phyloP scores from a whole-genome alignment of 2,329 filamentous ascomycete species.

The Phyllosticta capitalensis region DNA sequence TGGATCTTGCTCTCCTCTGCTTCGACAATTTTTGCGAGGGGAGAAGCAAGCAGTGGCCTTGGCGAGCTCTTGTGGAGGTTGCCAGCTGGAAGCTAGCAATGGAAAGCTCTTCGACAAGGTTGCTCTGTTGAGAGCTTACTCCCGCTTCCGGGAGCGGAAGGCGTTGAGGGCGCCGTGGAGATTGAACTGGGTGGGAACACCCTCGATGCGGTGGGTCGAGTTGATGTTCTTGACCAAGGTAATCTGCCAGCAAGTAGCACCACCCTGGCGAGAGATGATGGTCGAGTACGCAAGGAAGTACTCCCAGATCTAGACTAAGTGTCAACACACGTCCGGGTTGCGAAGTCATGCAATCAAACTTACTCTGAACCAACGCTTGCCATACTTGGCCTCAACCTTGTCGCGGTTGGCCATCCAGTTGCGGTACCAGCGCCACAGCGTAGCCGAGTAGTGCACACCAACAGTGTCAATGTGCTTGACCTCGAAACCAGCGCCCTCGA shows the following conservation, averaged over 20 bases:
- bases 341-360: slow-evolving; percentile 27
- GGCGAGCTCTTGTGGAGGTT: background rate
- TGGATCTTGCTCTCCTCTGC: background rate
- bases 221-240: slow-evolving; percentile 85
- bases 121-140: background rate
- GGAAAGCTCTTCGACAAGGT: background rate
- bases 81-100: background rate
- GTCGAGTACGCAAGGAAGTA: slow-evolving; percentile 81
- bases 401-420: slow-evolving; percentile 95
- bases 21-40: background rate
- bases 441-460: slow-evolving; percentile 94
- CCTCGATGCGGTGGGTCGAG: slow-evolving; percentile 71
- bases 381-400: slow-evolving; percentile 91
- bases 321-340: slow-evolving; percentile 9
- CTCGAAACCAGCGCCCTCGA: slow-evolving; percentile 83
- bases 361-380: slow-evolving; percentile 89
- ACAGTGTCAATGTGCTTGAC: slow-evolving; percentile 88
- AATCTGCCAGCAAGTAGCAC: slow-evolving; percentile 80
- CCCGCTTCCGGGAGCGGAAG: slow-evolving; percentile 29
- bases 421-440: slow-evolving; percentile 95
- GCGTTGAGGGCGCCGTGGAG: slow-evolving; percentile 55
- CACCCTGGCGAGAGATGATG: slow-evolving; percentile 75
- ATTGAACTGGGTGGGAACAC: slow-evolving; percentile 58
- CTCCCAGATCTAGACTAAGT: slow-evolving; percentile 67
- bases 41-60: background rate